A percentile compares a stretch with the other conserved stretches of the same genome.
These are phyloP conservation scores for Polyporus tsugae DNA, from an alignment of 1,284 basidiomycete genomes.

Conservation along the genomic window DNA sequence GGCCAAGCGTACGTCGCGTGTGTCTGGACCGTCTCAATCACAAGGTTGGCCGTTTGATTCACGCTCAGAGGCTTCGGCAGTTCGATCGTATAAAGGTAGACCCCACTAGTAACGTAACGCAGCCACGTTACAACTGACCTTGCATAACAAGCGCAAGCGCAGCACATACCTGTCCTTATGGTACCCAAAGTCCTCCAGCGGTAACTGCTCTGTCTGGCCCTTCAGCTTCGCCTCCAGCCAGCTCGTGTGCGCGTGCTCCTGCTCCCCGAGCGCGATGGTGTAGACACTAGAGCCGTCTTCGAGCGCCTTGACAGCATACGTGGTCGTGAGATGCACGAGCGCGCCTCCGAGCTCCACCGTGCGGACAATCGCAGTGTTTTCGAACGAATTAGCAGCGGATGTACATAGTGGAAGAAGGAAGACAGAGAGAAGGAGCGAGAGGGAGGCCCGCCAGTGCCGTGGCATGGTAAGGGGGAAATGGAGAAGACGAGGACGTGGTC, in stretches of 20 bases:
- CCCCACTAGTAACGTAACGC: conserved; percentile 40
- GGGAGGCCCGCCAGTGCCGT: conserved; percentile 41
- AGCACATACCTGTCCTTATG: conserved; percentile 57
- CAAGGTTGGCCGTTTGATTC: conserved; percentile 74
- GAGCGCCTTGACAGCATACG: conserved; percentile 83
- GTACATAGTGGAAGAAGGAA: conserved; percentile 41
- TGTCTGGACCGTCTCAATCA: conserved; percentile 78
- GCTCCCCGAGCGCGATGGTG: conserved; percentile 71
- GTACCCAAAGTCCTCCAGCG: conserved; percentile 58
- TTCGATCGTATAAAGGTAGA: conserved; percentile 49
- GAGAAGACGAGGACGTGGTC: conserved; percentile 25
- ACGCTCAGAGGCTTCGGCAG: conserved; percentile 56
- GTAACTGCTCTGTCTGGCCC: conserved; percentile 68
- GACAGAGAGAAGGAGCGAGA: conserved; percentile 40
- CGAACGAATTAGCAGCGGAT: conserved; percentile 62
- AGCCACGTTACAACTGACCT: conserved; percentile 5
- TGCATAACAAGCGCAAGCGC: background rate
- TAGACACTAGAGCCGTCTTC: conserved; percentile 70
- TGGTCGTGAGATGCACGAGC: conserved; percentile 85
- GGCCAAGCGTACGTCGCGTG: conserved; percentile 85
- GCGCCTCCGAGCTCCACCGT: conserved; percentile 89
- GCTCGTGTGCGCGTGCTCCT: conserved; percentile 73
- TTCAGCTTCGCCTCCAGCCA: conserved; percentile 85
- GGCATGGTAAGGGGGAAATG: conserved; percentile 40
- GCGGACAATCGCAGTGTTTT: conserved; percentile 88